Evolutionary conservation across 176 grass and related monocot species (phyloP).

Genomic region (Oryza officinalis): DNA sequence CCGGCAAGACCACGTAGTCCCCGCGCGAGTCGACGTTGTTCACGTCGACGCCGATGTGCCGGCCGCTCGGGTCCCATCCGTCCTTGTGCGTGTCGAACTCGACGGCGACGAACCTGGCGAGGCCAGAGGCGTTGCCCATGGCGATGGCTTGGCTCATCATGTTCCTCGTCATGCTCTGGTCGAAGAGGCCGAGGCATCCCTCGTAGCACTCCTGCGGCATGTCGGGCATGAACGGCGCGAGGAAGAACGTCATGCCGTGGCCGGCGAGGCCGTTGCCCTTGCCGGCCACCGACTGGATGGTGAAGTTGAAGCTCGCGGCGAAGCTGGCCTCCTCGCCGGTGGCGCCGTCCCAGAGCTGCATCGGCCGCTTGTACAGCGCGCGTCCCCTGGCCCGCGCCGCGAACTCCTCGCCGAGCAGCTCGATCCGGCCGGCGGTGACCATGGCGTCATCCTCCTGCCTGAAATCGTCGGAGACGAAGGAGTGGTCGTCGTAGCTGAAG

Average conservation of each 20-base stretch:
- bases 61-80: conserved; percentile 34
- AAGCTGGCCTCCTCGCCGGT: conserved; percentile 48
- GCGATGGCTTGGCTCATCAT: neutral
- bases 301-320: conserved; percentile 40
- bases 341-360: conserved; percentile 40
- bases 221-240: conserved; percentile 31
- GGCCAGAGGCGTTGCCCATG: neutral
- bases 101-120: conserved; percentile 44
- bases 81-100: conserved; percentile 54
- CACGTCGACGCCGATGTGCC: conserved; percentile 52
- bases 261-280: neutral
- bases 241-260: conserved; percentile 63
- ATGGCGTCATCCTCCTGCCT: neutral
- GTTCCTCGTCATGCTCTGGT: neutral
- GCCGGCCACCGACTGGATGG: neutral
- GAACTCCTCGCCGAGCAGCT: conserved; percentile 18
- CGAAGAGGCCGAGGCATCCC: conserved; percentile 45
- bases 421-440: neutral
- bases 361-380: conserved; percentile 22
- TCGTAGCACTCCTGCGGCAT: conserved; percentile 40
- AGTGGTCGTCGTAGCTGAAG: conserved; percentile 7
- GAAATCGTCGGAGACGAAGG: conserved; percentile 2
- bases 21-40: conserved; percentile 38
- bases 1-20: conserved; percentile 20
- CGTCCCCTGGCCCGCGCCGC: neutral